Base-by-base conservation (phyloP, 495 filamentous ascomycete genomes). In the Astrothelium subdiscretum region DNA sequence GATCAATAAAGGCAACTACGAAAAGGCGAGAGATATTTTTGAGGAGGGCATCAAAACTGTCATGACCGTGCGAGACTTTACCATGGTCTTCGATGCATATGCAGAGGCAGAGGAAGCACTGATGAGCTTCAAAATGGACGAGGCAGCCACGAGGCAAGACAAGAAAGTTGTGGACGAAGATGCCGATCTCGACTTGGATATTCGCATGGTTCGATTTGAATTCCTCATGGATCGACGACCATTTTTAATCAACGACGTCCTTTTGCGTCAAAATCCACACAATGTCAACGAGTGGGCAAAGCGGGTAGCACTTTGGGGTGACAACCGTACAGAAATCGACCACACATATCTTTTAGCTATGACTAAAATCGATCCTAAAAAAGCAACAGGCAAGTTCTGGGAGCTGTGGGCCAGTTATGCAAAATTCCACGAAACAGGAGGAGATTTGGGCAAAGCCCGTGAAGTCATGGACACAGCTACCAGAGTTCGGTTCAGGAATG, bases 61-160 rank as follows among this genome's bases (percentile, higher is more conserved):
- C 62, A 96, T 97, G 92, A 99, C 95, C 3, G 91, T 97, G n/a
- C 84, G 95, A 59, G 95, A 99, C 75, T 99, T 99, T 68, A 95
- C 92, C 0, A 81, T 97, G 51, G 85, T 97, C 26, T 99, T 99
- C 66, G 95, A 99, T 71, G 87, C 91, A 0, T 99, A 99, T 70
- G 84, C 87, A 43, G 95, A 99, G 73, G 96, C 96, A 52, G 95
- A 99, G 71, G 95, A 99, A 75, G 92, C 91, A 0, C 88, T 97
- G 68, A 97, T 97, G 63, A 85, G 88, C 31, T 88, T 81, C 42
- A 73, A 97, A 70, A 95, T 97, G 87, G 91, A 97, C 69, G 79
- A 86, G 43, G 92, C 91, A 10, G 88, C 91, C 2, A 74, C 78
- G 48, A 87, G 95, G 54, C 86, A 92, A 27, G 87, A 90, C 61